These are phyloP conservation scores for Monosporozyma yasuniensis DNA, from an alignment of 805 yeast genomes.

Conservation along the genomic window DNA sequence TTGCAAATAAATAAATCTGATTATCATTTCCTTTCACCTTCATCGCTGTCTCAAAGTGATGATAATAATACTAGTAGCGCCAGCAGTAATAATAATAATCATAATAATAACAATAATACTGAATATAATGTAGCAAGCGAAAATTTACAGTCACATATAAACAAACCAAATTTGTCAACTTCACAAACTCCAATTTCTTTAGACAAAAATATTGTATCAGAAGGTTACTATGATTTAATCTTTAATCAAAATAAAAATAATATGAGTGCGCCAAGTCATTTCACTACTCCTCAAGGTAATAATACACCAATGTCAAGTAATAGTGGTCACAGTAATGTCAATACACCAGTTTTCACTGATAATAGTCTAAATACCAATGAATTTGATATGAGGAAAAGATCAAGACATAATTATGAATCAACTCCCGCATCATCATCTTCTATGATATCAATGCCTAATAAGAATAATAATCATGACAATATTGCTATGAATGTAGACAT, in stretches of 20 bases:
- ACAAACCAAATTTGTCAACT: neutral
- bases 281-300: neutral
- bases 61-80: too few species aligned
- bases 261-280: neutral
- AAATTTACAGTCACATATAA: neutral
- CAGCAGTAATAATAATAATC: too few species aligned
- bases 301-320: neutral
- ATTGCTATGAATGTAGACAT: neutral
- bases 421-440: neutral
- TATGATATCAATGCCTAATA: too few species aligned
- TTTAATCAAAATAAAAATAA: neutral
- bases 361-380: neutral
- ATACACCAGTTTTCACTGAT: neutral
- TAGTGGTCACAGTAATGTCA: neutral
- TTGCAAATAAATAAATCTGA: neutral
- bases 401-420: neutral
- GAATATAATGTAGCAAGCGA: slow-evolving; percentile 9
- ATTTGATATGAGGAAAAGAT: neutral
- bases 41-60: slow-evolving; percentile 55
- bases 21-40: slow-evolving; percentile 41
- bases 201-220: neutral
- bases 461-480: too few species aligned
- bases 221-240: neutral
- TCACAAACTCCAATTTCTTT: neutral
- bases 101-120: neutral